Evolutionary conservation across 2,329 filamentous ascomycete genomes (phyloP), one percentile per base, ranked within the genome.

Genomic region (Arthrobotrys pseudoclavata): DNA sequence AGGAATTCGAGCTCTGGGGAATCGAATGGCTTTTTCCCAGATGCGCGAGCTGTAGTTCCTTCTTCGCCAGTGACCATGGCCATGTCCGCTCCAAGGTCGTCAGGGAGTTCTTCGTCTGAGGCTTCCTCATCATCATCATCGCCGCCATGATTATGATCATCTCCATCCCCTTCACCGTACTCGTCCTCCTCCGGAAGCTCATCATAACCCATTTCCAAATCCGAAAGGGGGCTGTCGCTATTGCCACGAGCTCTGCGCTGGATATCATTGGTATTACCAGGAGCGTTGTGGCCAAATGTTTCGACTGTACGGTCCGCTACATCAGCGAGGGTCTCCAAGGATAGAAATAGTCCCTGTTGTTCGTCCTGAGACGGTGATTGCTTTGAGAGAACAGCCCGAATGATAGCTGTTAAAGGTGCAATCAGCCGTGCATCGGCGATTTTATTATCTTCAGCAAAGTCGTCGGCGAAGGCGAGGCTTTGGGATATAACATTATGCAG

Each of bases 41-140:
- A 79, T 79, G 47, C 80, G 81, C 22, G 79, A 61, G 69, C 81
- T 77, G 45, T 81, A 75, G 62, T 80, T 69, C 50, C 84, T 26
- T 81, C 84, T 53, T 83, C 83, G 1, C 87, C 88, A 0, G 87
- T 87, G 1, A 92, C 89, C 83, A 88, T 86, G 3, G 89, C 89
- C 87, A 92, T 90, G 80, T 91, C 90, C 29, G 87, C 88, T 75
- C 88, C 86, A 76, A 91, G 87, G 61, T 87, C 87, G 62, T 87
- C 87, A 26, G 87, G 84, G 64, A 86, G 85, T 86, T 89, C 88
- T 69, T 57, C 52, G n/a, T 87, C 85, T 29, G 84, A 83, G 12
- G 83, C 84, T n/a, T 82, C 81, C n/a, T 82, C 82, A 5, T 81
- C 82, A 5, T 84, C 84, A 1, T 82, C 83, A 1, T 81, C 81